Base-by-base conservation (phyloP, 2,329 filamentous ascomycete genomes). In the Epichloe gansuensis region DNA sequence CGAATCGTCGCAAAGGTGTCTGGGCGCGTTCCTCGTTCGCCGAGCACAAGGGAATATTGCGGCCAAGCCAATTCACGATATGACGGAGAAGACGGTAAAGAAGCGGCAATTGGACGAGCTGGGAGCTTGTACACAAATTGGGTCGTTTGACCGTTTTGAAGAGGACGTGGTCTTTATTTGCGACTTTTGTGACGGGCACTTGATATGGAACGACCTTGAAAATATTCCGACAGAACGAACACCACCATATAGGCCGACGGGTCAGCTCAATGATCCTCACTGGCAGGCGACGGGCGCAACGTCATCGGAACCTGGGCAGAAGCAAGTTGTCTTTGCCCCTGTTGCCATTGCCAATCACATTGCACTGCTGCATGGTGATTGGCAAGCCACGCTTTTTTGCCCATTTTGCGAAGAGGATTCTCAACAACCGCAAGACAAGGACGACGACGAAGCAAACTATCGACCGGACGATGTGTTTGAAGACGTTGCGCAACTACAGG, bases 111-210 rank as follows among this genome's bases (percentile, higher is more conserved):
- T 75, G 15, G 75, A 78, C 54, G 77, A 77, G 62, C 66, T 80
- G 5, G 67, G 68, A 34, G 65, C 69, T 25, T 81, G 78, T 64
- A 77, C 77, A 58, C 61, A 63, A 4, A 69, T 77, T 2, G 79
- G 79, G n/a, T 68, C 70, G 31, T 81, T 81, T 55, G 74, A 80
- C 64, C 72, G 77, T 13, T 74, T 81, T 50, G 75, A 79, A 35
- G 62, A 65, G 41, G 77, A 81, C 55, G 70, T 80, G 47, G 77
- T 74, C 7, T 82, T 81, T 59, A 69, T 80, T 7, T 82, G 79
- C 66, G 77, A 82, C 65, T 82, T 75, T 60, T 82, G 79, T 65
- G 78, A 81, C 60, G 79, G 79, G 2, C 77, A 78, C 60, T 66
- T 82, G 25, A 65, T 82, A 23, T 82, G 79, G 79, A 71, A 77